Base-by-base conservation (phyloP, 2,329 filamentous ascomycete genomes). In the Cercospora berteroae region DNA sequence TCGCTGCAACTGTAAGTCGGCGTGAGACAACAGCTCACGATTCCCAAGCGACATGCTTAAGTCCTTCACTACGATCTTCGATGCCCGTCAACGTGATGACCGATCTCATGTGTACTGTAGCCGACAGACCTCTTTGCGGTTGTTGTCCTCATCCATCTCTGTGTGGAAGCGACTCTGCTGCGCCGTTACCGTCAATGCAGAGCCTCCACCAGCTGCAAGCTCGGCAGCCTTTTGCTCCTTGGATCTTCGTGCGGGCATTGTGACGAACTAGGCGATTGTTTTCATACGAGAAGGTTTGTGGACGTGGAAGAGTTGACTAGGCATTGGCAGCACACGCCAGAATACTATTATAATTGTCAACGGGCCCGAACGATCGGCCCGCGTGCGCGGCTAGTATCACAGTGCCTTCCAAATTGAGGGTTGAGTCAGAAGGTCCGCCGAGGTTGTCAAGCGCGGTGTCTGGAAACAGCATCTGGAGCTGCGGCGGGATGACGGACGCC, bases 1-100 rank as follows among this genome's bases (percentile, higher is more conserved):
- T 60, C 88, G 86, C 71, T 94, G 91, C 3, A 96, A 80, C 25
- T 88, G 86, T 39, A 96, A 80, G 65, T 88, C 88, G 1, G 90
- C 90, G 76, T 90, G 87, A 9, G 82, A 83, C 3, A 96, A 82
- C 5, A 96, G 86, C 76, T 95, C 92, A 76, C 72, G 69, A 18
- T 72, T 71, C 18, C 83, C 83, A 56, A 94, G 86, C 1, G 86
- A 85, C 68, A 94, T 90, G 66, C 83, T 87, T n/a, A 94, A 83
- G 57, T 90, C 90, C 69, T 92, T 89, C 50, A 94, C 70, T 5
- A 80, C 71, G 56, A 83, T 79, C 79, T 81, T 50, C 16, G 44
- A 10, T 3, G 13, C 16, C 4, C 9, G 58, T 70, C 60, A 67
- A 56, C 42, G 27, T 1, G 7, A n/a, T 42, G 5, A 42, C 60